phyloP scores from a whole-genome alignment of 192 early-diverging fungal species.

The Coemansia sp. region DNA sequence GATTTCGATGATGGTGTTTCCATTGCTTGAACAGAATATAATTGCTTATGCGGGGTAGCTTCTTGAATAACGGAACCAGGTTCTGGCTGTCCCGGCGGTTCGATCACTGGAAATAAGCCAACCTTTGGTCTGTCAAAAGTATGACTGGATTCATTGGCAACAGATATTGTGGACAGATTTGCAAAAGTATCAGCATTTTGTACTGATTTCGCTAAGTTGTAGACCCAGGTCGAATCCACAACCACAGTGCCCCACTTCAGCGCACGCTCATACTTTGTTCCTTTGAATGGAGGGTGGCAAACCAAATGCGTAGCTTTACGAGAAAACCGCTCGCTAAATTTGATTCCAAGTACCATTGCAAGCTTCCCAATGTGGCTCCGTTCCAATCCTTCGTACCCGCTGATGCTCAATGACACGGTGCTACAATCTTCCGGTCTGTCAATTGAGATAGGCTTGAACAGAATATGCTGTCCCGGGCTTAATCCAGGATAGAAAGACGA shows the following conservation, averaged over 20 bases:
- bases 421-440: not conserved
- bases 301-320: constrained; percentile 69
- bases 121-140: not conserved
- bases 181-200: not conserved
- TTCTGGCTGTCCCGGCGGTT: not conserved
- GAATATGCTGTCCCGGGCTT: constrained; percentile 32
- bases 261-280: constrained; percentile 75
- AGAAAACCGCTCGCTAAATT: constrained; percentile 59
- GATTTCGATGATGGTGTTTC: constrained; percentile 16
- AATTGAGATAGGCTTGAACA: constrained; percentile 42
- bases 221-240: constrained; percentile 62
- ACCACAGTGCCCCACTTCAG: constrained; percentile 68
- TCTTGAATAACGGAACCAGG: not conserved
- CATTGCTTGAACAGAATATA: not conserved
- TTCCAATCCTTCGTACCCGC: constrained; percentile 61
- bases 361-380: constrained; percentile 59
- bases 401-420: constrained; percentile 51
- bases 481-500: constrained; percentile 11
- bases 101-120: not conserved
- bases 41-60: not conserved
- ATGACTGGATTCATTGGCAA: not conserved
- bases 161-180: not conserved
- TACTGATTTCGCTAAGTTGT: constrained; percentile 20
- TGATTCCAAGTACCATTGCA: constrained; percentile 40
- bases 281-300: constrained; percentile 60